Evolutionary conservation across 208 protist species (phyloP).

Genomic region (Leishmania guyanensis): DNA sequence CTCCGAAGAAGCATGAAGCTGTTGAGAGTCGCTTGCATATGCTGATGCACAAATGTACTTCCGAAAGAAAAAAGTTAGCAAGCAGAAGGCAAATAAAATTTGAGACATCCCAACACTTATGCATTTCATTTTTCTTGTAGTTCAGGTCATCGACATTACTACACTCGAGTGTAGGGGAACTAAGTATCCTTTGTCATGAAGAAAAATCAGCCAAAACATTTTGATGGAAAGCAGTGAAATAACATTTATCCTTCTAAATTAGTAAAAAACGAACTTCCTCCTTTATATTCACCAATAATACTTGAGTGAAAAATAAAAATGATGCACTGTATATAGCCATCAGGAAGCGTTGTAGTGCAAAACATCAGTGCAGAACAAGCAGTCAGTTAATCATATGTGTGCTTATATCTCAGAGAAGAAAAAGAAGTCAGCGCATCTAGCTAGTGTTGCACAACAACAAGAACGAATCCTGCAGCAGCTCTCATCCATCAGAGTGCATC

Average conservation of each 20-base stretch:
- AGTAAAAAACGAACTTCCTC: constrained; percentile 1
- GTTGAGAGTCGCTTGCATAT: background rate
- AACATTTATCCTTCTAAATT: background rate
- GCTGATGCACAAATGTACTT: background rate
- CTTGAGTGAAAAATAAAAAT: background rate
- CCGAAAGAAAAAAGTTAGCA: too few relatives aligned
- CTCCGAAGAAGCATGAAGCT: background rate
- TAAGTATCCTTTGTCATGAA: background rate
- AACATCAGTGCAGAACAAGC: background rate
- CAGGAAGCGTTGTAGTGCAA: background rate
- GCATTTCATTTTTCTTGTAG: background rate
- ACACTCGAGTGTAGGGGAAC: background rate
- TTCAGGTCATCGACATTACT: too few relatives aligned
- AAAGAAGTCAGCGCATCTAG: background rate
- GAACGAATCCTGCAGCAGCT: background rate
- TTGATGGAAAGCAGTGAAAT: background rate
- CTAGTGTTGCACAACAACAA: too few relatives aligned
- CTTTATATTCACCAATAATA: background rate
- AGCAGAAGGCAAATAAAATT: background rate
- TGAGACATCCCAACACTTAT: background rate
- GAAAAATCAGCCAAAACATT: background rate
- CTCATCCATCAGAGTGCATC: too few relatives aligned
- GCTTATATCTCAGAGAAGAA: constrained; percentile 1
- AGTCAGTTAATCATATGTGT: background rate
- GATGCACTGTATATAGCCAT: background rate